Percentiles rank a stretch among this genome's conserved stretches.
These are phyloP conservation scores for Mucor irregularis DNA, from an alignment of 371 early-diverging fungal species.

Conservation along the genomic window DNA sequence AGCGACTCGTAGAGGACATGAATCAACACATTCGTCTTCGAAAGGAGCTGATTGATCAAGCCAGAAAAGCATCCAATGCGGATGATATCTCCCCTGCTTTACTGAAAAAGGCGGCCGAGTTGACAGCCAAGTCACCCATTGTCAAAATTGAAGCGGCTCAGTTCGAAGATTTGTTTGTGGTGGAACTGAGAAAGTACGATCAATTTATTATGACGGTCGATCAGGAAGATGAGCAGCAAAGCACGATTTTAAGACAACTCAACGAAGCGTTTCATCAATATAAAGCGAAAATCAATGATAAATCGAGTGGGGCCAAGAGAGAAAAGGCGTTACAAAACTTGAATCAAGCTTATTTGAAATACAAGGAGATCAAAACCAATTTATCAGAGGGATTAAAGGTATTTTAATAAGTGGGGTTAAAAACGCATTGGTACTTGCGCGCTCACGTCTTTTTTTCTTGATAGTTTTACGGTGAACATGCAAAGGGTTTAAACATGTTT, in stretches of 20 bases:
- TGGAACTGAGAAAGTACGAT: slow-evolving; percentile 71
- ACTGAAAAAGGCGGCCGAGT: slow-evolving; percentile 46
- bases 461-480: slow-evolving; percentile 74
- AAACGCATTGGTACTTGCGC: background rate
- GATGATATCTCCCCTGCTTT: slow-evolving; percentile 73
- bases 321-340: slow-evolving; percentile 72
- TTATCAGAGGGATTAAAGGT: slow-evolving; percentile 69
- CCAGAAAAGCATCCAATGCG: slow-evolving; percentile 48
- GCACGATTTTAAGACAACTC: slow-evolving; percentile 58
- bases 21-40: slow-evolving; percentile 28
- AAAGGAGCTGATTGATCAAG: slow-evolving; percentile 30
- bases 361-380: slow-evolving; percentile 64
- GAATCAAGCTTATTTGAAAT: slow-evolving; percentile 67
- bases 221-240: slow-evolving; percentile 58
- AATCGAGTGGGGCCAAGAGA: slow-evolving; percentile 51
- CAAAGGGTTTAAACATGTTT: slow-evolving; percentile 57
- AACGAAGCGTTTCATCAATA: slow-evolving; percentile 66
- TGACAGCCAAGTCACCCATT: slow-evolving; percentile 59
- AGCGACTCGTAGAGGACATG: slow-evolving; percentile 32
- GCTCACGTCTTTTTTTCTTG: background rate
- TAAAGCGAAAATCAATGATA: slow-evolving; percentile 51
- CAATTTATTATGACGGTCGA: slow-evolving; percentile 62
- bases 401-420: background rate
- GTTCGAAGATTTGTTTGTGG: slow-evolving; percentile 74
- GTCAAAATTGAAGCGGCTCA: slow-evolving; percentile 80